A percentile compares a stretch with the other conserved stretches of the same genome.
Evolutionary conservation across 176 grass and related monocot genomes (phyloP).

Genomic region (Pharus latifolius): DNA sequence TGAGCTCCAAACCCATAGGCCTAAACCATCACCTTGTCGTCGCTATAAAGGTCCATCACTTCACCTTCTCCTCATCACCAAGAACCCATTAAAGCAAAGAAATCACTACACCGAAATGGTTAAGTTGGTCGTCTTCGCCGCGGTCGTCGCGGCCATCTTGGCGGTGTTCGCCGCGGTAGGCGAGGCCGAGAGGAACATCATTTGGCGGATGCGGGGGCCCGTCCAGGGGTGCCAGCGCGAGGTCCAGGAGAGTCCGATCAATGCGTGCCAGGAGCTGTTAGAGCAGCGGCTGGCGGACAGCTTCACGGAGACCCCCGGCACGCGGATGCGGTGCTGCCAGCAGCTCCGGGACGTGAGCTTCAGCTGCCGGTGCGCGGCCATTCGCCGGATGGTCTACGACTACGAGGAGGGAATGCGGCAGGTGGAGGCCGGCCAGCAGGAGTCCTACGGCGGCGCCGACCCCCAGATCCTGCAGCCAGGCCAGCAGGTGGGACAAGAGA

Average conservation of each 20-base stretch:
- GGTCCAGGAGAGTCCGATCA: constrained; percentile 16
- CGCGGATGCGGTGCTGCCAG: constrained; percentile 31
- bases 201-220: no score
- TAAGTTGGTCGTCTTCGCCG: background rate
- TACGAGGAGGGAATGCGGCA: constrained; percentile 22
- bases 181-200: background rate
- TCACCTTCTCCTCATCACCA: background rate
- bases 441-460: background rate
- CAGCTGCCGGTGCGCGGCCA: constrained; percentile 27
- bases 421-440: background rate
- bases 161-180: background rate
- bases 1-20: constrained; percentile 6
- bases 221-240: constrained; percentile 17
- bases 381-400: constrained; percentile 25
- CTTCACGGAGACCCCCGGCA: no score
- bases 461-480: no score
- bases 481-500: background rate
- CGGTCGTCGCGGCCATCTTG: constrained; percentile 10
- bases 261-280: constrained; percentile 23
- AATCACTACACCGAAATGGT: constrained; percentile 10
- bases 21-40: background rate
- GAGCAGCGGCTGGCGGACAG: background rate
- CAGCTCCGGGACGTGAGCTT: constrained; percentile 26
- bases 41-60: background rate
- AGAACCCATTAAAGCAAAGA: no score